Conservation (phyloP, 345 rosid species). For the Hevea brasiliensis region DNA sequence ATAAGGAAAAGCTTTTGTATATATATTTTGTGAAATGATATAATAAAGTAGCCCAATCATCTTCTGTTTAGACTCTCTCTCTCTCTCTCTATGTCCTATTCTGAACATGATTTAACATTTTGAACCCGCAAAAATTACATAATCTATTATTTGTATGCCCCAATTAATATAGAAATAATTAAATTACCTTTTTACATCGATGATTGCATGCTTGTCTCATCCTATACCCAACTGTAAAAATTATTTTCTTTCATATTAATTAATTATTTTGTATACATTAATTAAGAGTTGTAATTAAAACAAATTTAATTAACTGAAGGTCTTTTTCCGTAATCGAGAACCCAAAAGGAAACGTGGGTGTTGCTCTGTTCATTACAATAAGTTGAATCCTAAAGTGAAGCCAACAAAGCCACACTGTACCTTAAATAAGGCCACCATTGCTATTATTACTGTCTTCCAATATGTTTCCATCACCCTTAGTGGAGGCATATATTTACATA, state of each 20-base stretch:
- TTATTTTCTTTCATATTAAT: no score
- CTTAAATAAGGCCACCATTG: neutral
- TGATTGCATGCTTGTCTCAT: slow-evolving; percentile 7
- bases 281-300: no score
- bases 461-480: neutral
- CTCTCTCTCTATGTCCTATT: neutral
- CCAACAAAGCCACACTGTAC: neutral
- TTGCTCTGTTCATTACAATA: neutral
- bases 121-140: slow-evolving; percentile 15
- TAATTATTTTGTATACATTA: no score
- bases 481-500: no score
- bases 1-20: neutral
- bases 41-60: slow-evolving; percentile 2
- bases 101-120: slow-evolving; percentile 27
- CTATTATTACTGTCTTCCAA: slow-evolving; percentile 1
- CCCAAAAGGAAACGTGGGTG: neutral
- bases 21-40: slow-evolving; percentile 18
- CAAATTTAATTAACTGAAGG: no score
- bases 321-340: no score
- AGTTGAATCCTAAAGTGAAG: neutral
- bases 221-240: neutral
- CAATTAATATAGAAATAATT: slow-evolving; percentile 7
- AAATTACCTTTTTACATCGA: slow-evolving; percentile 17
- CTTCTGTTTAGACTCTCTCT: neutral
- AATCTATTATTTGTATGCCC: neutral